Base-by-base conservation (phyloP, 345 rosid genomes). In the Alliaria petiolata region DNA sequence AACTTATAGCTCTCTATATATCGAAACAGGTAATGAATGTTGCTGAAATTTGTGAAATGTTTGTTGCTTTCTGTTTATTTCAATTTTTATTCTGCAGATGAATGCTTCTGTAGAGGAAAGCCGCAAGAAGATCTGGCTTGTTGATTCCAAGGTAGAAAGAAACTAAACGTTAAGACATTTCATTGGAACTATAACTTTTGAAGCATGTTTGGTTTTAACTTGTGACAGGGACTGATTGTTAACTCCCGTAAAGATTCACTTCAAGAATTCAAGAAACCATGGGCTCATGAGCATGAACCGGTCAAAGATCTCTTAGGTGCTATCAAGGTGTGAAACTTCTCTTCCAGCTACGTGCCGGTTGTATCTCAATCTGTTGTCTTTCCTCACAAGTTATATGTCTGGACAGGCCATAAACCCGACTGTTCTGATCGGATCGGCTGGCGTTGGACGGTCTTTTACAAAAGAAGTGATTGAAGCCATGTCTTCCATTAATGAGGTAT, bases 271-370 rank as follows among this genome's bases (percentile, higher is more conserved):
- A 91, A 95, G 87, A 82, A 87, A 81, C 98, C 97, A 12, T 95
- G 99, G 99, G 98, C 98, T 82, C 99, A 91, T 72, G 93, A 87
- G 46, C 93, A 87, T 68, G 88, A 89, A 57, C 89, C 98, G 35
- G 83, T 91, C 67, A 77, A 80, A 67, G 84, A 78, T 56, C 89
- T 95, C 46, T 76, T 89, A 65, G 86, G 80, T 65, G 89, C 97
- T 74, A 90, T 89, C 75, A 85, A 91, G 91, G 98, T 93, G 43
- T 8, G 46, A 56, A 70, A 71, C 60, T 20, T 34, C 25, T 67
- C 30, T 67, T 50, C 47, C 11, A n/a, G n/a, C n/a, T n/a, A n/a
- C n/a, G n/a, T 70, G 1, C 8, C 7, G 17, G 17, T 51, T 26
- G 26, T 26, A 28, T 67, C 62, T 62, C 38, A 7, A 3, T 69